A percentile compares a stretch with the other conserved stretches of the same genome.
These are phyloP conservation scores for Aspergillus diversus DNA, from an alignment of 495 filamentous ascomycete genomes.

Conservation along the genomic window DNA sequence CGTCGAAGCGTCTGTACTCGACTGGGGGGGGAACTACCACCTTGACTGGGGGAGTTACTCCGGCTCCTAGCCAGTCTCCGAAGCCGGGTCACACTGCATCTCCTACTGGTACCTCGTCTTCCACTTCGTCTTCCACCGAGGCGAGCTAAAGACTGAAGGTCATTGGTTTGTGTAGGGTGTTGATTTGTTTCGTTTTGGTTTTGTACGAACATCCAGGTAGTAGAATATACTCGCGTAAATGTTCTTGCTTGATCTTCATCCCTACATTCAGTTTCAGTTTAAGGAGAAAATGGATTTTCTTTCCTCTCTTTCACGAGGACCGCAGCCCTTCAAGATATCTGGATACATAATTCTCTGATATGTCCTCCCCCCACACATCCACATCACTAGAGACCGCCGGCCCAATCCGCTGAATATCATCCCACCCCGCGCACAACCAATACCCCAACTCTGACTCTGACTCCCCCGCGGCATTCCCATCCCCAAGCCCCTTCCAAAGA, in stretches of 20 bases:
- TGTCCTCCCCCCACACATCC: neutral
- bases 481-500: neutral
- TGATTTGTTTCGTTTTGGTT: neutral
- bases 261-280: neutral
- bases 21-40: neutral
- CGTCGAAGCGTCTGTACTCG: constrained; percentile 2
- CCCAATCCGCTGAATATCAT: neutral
- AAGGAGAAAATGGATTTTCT: neutral
- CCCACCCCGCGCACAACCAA: neutral
- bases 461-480: neutral
- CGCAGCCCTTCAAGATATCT: neutral
- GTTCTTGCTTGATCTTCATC: neutral
- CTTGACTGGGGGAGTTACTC: neutral
- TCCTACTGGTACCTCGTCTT: neutral
- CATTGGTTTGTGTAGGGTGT: constrained; percentile 1
- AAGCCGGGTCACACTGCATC: neutral
- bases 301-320: neutral
- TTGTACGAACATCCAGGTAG: constrained; percentile 1
- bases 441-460: neutral
- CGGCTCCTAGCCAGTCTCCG: neutral
- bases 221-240: constrained; percentile 1
- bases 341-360: neutral
- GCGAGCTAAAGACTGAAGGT: neutral
- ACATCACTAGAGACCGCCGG: neutral
- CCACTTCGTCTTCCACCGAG: constrained; percentile 1